Percentiles rank a stretch among this genome's conserved stretches.
Evolutionary conservation across 106 monocot species (phyloP).

Genomic region (Vanilla planifolia): DNA sequence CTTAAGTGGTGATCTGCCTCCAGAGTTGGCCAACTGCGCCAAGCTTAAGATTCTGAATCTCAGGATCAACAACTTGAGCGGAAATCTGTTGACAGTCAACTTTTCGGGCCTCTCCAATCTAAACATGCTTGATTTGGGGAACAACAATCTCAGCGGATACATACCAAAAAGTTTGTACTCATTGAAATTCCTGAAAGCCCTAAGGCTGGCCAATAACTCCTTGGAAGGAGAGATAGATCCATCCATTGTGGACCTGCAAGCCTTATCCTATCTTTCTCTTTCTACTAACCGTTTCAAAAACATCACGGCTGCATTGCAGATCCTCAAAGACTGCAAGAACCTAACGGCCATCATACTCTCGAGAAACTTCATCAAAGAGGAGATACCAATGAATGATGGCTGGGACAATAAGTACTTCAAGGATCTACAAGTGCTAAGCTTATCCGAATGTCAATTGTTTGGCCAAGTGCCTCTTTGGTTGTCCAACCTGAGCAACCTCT

Average conservation of each 20-base stretch:
- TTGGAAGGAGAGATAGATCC: background rate
- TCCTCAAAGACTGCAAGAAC: slow-evolving; percentile 4
- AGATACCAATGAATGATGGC: background rate
- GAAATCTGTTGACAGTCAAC: background rate
- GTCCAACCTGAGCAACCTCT: slow-evolving; percentile 7
- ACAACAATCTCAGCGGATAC: slow-evolving; percentile 1
- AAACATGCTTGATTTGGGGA: slow-evolving; percentile 8
- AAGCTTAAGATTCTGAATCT: slow-evolving; percentile 6
- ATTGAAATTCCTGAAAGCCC: background rate
- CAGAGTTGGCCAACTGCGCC: background rate
- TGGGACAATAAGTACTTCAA: background rate
- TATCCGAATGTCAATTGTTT: background rate
- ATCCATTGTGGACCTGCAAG: background rate
- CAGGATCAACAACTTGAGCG: slow-evolving; percentile 4
- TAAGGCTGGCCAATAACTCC: background rate
- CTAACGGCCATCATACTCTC: slow-evolving; percentile 4
- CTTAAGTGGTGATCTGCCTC: background rate
- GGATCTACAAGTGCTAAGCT: background rate
- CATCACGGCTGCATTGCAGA: background rate
- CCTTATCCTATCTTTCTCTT: slow-evolving; percentile 4
- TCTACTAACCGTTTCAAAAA: background rate
- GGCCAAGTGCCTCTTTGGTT: slow-evolving; percentile 7
- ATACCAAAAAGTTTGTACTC: slow-evolving; percentile 1
- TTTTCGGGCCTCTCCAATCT: slow-evolving; percentile 8
- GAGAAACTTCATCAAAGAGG: slow-evolving; percentile 4